Percentiles rank a stretch among this genome's conserved stretches.
phyloP scores from a whole-genome alignment of 2,329 filamentous ascomycete species.

The Colletotrichum kahawae region DNA sequence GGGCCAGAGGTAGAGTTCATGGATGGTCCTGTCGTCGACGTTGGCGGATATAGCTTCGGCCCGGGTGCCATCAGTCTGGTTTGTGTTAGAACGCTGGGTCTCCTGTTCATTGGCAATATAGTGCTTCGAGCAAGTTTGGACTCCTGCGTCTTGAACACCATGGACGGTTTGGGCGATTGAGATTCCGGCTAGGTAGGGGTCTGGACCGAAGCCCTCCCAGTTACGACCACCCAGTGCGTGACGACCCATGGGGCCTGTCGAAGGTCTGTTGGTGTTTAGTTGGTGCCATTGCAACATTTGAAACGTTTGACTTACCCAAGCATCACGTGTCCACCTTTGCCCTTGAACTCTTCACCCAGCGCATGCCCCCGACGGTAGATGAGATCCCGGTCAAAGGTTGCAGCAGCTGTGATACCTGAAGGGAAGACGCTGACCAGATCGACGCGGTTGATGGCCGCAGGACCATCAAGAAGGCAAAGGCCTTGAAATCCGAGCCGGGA shows the following conservation, averaged over 20 bases:
- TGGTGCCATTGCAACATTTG: background rate
- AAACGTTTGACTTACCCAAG: background rate
- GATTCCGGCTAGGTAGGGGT: slow-evolving; percentile 71
- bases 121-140: slow-evolving; percentile 67
- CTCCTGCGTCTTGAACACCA: slow-evolving; percentile 72
- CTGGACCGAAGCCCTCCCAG: slow-evolving; percentile 67
- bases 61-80: slow-evolving; percentile 59
- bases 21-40: slow-evolving; percentile 31
- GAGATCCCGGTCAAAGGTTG: slow-evolving; percentile 73
- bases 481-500: slow-evolving; percentile 44
- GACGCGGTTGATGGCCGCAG: background rate
- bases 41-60: slow-evolving; percentile 26
- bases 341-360: slow-evolving; percentile 74
- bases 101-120: slow-evolving; percentile 35
- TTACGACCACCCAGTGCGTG: slow-evolving; percentile 64
- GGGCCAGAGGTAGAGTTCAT: slow-evolving; percentile 35
- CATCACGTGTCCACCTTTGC: slow-evolving; percentile 57
- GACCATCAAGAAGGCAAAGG: background rate
- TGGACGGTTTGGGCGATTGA: slow-evolving; percentile 68
- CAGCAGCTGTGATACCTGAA: slow-evolving; percentile 72
- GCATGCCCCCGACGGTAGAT: slow-evolving; percentile 70
- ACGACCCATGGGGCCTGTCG: slow-evolving; percentile 67
- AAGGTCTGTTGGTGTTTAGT: slow-evolving; percentile 54
- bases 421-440: slow-evolving; percentile 58
- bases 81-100: slow-evolving; percentile 51